phyloP scores from a whole-genome alignment of 768 basidiomycete species.

The Leccinum arenicola region DNA sequence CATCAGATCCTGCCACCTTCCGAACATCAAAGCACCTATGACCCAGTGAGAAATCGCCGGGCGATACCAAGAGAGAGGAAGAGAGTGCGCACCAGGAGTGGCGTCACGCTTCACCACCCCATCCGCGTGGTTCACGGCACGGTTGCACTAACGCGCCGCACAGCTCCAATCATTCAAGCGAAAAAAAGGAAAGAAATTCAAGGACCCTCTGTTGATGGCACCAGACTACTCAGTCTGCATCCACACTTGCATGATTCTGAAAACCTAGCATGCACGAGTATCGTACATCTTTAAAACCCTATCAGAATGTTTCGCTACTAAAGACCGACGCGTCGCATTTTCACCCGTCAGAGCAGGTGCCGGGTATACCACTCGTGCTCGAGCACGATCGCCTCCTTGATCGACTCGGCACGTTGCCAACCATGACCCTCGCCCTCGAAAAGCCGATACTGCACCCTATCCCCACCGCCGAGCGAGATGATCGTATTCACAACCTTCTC shows the following conservation, averaged over 20 bases:
- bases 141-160: no score
- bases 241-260: not conserved
- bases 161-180: no score
- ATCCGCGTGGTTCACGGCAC: no score
- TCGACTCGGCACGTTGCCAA: constrained; percentile 35
- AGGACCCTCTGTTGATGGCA: no score
- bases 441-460: constrained; percentile 35
- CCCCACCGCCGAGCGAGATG: constrained; percentile 14
- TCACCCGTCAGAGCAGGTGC: constrained; percentile 7
- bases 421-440: constrained; percentile 48
- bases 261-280: not conserved
- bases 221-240: no score
- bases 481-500: constrained; percentile 30
- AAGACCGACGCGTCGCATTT: not conserved
- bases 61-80: no score
- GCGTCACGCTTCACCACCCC: no score
- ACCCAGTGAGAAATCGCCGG: no score
- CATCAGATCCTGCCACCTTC: no score
- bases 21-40: no score
- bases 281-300: not conserved
- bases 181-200: not conserved
- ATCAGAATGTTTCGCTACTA: not conserved
- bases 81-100: no score
- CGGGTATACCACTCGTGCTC: constrained; percentile 38
- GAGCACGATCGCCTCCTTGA: constrained; percentile 33